These are phyloP conservation scores for Phyllosticta capitalensis DNA, from an alignment of 2,329 filamentous ascomycete species.

Conservation along the genomic window DNA sequence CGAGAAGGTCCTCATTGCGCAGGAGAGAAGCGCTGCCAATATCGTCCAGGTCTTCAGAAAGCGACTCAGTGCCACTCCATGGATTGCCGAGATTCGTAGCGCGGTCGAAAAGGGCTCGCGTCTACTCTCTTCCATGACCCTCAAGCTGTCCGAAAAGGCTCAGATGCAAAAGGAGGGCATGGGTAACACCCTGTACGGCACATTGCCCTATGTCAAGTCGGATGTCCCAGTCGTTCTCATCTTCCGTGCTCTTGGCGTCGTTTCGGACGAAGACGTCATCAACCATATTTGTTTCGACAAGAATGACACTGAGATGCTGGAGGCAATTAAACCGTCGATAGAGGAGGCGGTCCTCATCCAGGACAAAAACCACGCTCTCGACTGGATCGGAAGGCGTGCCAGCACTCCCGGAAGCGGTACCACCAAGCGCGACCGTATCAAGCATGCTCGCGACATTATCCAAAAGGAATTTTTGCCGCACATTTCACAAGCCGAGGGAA, in stretches of 20 bases:
- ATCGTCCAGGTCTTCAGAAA: conserved; percentile 99
- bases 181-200: conserved; percentile 81
- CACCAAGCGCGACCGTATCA: conserved; percentile 79
- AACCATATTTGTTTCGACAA: conserved; percentile 97
- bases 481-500: conserved; percentile 90
- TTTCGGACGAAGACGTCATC: conserved; percentile 94
- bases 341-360: conserved; percentile 96
- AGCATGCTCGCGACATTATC: conserved; percentile 86
- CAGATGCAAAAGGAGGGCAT: conserved; percentile 70
- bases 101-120: conserved; percentile 93
- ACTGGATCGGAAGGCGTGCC: conserved; percentile 91
- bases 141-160: conserved; percentile 83
- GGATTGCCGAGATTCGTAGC: conserved; percentile 91
- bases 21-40: conserved; percentile 94
- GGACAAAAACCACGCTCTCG: conserved; percentile 84
- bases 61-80: conserved; percentile 86
- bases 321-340: conserved; percentile 94
- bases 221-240: conserved; percentile 93
- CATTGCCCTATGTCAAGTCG: conserved; percentile 84
- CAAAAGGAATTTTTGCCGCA: conserved; percentile 96
- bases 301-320: conserved; percentile 91
- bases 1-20: conserved; percentile 96
- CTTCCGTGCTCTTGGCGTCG: conserved; percentile 88
- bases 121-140: conserved; percentile 82
- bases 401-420: conserved; percentile 47